Percentiles rank a stretch among this genome's conserved stretches.
phyloP scores from a whole-genome alignment of 208 protist species.

The Trypanosoma rangeli region DNA sequence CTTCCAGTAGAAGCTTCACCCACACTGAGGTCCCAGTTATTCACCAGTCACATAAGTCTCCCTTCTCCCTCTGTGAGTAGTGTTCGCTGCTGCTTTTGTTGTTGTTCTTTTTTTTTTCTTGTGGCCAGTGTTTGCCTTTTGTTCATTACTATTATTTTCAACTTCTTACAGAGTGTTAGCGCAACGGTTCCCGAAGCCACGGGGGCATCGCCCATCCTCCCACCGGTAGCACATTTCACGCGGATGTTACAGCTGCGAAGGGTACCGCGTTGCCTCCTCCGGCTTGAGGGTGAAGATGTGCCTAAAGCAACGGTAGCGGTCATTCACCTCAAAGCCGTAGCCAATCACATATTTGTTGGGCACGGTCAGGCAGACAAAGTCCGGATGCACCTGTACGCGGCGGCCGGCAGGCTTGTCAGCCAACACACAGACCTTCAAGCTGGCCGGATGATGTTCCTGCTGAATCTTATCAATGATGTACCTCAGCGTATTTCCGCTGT shows the following conservation, averaged over 20 bases:
- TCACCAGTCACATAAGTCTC: background rate
- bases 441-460: slow-evolving; percentile 48
- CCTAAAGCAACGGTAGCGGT: slow-evolving; percentile 76
- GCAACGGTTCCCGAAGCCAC: no score
- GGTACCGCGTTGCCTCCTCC: slow-evolving; percentile 57
- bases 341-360: slow-evolving; percentile 89
- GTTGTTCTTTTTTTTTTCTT: background rate
- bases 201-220: background rate
- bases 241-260: slow-evolving; percentile 44
- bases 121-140: background rate
- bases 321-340: slow-evolving; percentile 93
- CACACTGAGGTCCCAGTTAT: no score
- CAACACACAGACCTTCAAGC: slow-evolving; percentile 70
- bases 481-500: slow-evolving; percentile 77
- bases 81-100: background rate
- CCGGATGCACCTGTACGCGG: slow-evolving; percentile 49
- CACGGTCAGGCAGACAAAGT: slow-evolving; percentile 64
- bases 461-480: slow-evolving; percentile 55
- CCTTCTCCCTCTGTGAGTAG: background rate
- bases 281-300: slow-evolving; percentile 81
- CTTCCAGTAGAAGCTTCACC: no score
- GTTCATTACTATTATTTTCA: background rate
- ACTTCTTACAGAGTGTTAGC: background rate
- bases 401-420: slow-evolving; percentile 80
- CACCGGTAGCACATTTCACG: background rate